phyloP scores from a whole-genome alignment of 108 stramenopile species.

The Conticribra guillardii region DNA sequence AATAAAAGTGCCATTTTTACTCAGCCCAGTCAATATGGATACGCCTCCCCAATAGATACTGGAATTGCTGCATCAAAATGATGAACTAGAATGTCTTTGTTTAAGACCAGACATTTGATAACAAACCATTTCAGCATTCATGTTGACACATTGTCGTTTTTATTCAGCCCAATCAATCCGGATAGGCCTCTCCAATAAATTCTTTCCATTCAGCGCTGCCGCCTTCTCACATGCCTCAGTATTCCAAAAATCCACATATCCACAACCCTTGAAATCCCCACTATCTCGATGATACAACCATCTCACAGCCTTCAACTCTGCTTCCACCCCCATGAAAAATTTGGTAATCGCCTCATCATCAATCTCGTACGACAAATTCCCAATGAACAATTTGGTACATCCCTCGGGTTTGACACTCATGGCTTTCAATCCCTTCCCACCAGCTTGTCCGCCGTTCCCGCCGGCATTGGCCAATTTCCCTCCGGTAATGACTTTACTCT shows the following conservation, averaged over 20 bases:
- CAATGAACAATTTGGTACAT: constrained; percentile 89
- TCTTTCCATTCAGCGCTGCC: constrained; percentile 90
- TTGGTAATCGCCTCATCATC: constrained; percentile 93
- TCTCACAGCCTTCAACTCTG: constrained; percentile 89
- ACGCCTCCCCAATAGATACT: too few relatives aligned
- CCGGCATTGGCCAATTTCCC: constrained; percentile 48
- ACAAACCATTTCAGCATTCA: too few relatives aligned
- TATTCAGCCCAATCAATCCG: constrained; percentile 92
- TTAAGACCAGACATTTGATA: too few relatives aligned
- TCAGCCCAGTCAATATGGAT: too few relatives aligned
- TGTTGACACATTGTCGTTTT: too few relatives aligned
- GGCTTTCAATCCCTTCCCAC: constrained; percentile 76
- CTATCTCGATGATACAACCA: constrained; percentile 93
- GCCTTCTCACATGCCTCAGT: constrained; percentile 89
- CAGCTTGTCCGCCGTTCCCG: constrained; percentile 84
- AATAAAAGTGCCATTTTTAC: too few relatives aligned
- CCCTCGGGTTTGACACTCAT: constrained; percentile 89
- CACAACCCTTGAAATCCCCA: constrained; percentile 95
- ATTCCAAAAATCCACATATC: constrained; percentile 92
- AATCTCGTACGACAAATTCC: constrained; percentile 93
- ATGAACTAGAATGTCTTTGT: too few relatives aligned
- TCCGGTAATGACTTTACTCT: constrained; percentile 67
- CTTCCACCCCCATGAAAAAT: constrained; percentile 88
- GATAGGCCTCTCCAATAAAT: constrained; percentile 85
- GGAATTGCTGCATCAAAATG: too few relatives aligned